These are phyloP conservation scores for Thermoascus crustaceus DNA, from an alignment of 2,329 filamentous ascomycete species.

Conservation along the genomic window DNA sequence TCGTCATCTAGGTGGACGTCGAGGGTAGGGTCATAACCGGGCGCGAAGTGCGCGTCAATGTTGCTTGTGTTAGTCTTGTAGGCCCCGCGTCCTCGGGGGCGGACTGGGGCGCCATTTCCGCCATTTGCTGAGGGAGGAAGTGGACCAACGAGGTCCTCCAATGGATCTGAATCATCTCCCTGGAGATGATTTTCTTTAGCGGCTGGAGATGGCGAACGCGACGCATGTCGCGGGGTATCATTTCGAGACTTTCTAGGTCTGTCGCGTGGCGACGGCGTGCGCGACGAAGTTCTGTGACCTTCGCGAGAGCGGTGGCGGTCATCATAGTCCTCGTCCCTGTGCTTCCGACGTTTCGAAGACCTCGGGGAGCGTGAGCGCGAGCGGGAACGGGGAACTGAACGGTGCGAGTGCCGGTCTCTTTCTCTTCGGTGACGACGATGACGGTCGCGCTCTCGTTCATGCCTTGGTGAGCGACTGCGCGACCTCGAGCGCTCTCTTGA, in stretches of 20 bases:
- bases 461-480: constrained; percentile 14
- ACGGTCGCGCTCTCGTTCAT: constrained; percentile 6
- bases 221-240: constrained; percentile 3
- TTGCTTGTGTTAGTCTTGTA: constrained; percentile 49
- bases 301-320: not conserved
- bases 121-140: constrained; percentile 43
- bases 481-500: constrained; percentile 17
- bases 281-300: constrained; percentile 2
- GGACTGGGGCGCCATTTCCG: constrained; percentile 34
- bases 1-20: constrained; percentile 33
- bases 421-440: constrained; percentile 10
- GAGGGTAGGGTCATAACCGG: constrained; percentile 49
- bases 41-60: constrained; percentile 74
- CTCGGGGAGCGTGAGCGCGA: constrained; percentile 15
- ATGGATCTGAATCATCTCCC: constrained; percentile 53
- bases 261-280: not conserved
- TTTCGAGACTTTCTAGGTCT: constrained; percentile 1
- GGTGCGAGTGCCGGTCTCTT: constrained; percentile 6
- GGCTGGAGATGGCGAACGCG: not conserved
- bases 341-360: constrained; percentile 10
- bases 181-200: constrained; percentile 4
- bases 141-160: constrained; percentile 71
- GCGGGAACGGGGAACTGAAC: constrained; percentile 12
- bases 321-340: constrained; percentile 8
- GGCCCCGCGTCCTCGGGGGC: constrained; percentile 63